A percentile compares a stretch with the other conserved stretches of the same genome.
Conservation (phyloP, 1,139 yeast genomes). For the Pichia sp. region DNA sequence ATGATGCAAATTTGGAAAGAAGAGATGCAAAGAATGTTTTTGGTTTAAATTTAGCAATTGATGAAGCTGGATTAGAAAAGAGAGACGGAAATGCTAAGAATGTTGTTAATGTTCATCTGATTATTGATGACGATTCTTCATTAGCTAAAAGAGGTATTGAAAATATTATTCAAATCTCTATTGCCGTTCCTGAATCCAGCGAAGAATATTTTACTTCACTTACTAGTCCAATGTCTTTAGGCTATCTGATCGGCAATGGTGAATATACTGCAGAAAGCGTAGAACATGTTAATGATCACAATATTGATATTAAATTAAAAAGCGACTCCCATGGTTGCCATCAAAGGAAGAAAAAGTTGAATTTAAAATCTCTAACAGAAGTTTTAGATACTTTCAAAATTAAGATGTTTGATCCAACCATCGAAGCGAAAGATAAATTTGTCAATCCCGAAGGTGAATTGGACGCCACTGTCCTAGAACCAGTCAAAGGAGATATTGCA, state of each 20-base stretch:
- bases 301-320: constrained; percentile 3
- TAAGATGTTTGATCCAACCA: constrained; percentile 16
- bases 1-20: constrained; percentile 16
- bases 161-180: constrained; percentile 7
- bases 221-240: constrained; percentile 5
- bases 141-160: constrained; percentile 14
- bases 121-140: constrained; percentile 11
- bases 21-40: constrained; percentile 21
- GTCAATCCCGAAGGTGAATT: constrained; percentile 14
- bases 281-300: constrained; percentile 2
- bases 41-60: constrained; percentile 13
- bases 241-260: constrained; percentile 11
- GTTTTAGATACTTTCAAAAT: constrained; percentile 10
- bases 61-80: constrained; percentile 14
- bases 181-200: neutral
- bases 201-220: too few species aligned
- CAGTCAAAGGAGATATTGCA: constrained; percentile 29
- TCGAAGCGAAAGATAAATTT: constrained; percentile 11
- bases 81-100: constrained; percentile 19
- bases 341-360: constrained; percentile 2
- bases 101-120: constrained; percentile 10
- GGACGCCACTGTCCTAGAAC: constrained; percentile 22
- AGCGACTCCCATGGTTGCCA: constrained; percentile 6
- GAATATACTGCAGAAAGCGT: constrained; percentile 1
- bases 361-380: constrained; percentile 8